phyloP scores from a whole-genome alignment of 2,329 filamentous ascomycete species.

The Cladobotryum mycophilum region DNA sequence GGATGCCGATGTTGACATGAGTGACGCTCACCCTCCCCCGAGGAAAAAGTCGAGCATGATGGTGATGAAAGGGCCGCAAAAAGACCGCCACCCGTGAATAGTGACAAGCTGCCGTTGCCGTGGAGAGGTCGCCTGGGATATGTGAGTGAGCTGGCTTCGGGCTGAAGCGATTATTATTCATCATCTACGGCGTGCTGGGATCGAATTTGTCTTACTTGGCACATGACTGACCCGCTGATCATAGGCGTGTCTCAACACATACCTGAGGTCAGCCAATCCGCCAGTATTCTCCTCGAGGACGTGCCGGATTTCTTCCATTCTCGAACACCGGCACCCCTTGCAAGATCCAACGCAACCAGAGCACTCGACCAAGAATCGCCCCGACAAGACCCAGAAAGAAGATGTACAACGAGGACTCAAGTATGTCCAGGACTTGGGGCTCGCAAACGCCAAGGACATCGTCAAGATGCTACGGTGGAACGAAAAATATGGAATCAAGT shows the following conservation, averaged over 20 bases:
- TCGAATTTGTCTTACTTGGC: background rate
- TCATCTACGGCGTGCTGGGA: too few species aligned
- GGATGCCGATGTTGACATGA: conserved; percentile 17
- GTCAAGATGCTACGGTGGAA: conserved; percentile 88
- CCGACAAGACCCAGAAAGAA: conserved; percentile 65
- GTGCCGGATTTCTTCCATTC: conserved; percentile 81
- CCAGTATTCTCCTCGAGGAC: conserved; percentile 88
- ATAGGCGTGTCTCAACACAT: conserved; percentile 85
- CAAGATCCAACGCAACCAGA: conserved; percentile 68
- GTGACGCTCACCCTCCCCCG: conserved; percentile 16
- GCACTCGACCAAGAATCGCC: conserved; percentile 79
- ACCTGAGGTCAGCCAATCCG: conserved; percentile 72
- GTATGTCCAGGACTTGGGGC: conserved; percentile 70
- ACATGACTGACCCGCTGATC: conserved; percentile 8
- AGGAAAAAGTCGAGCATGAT: conserved; percentile 15
- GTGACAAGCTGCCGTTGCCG: conserved; percentile 73
- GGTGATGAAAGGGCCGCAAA: conserved; percentile 31
- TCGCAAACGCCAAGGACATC: conserved; percentile 79
- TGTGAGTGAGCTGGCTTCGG: conserved; percentile 44
- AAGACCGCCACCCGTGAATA: conserved; percentile 73
- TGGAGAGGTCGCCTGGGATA: conserved; percentile 90
- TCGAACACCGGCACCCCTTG: conserved; percentile 82
- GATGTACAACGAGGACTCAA: conserved; percentile 59
- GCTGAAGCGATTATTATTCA: background rate
- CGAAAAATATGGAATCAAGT: conserved; percentile 82